These are phyloP conservation scores for Beta vulgaris DNA, from an alignment of 148 eudicot species.

Conservation along the genomic window DNA sequence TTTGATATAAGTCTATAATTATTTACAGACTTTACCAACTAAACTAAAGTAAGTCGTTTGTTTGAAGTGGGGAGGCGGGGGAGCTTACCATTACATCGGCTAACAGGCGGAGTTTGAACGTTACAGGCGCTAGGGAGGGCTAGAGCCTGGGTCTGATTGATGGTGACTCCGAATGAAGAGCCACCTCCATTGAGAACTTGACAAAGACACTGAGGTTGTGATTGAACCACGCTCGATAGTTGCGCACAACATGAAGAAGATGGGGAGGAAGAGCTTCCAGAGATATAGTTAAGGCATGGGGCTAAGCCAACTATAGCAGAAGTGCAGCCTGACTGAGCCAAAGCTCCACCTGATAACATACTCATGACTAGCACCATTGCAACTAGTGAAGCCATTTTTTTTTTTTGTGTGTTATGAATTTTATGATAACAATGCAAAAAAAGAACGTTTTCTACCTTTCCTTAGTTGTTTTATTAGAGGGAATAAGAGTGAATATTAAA, in stretches of 20 bases:
- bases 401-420: not conserved
- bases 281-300: conserved; percentile 33
- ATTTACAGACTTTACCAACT: no score
- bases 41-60: no score
- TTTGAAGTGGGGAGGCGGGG: no score
- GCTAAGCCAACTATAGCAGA: conserved; percentile 25
- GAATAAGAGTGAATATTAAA: not conserved
- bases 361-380: conserved; percentile 2
- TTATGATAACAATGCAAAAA: not conserved
- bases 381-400: conserved; percentile 9
- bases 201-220: conserved; percentile 37
- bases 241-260: conserved; percentile 32
- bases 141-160: conserved; percentile 35
- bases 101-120: conserved; percentile 35
- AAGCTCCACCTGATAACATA: conserved; percentile 20
- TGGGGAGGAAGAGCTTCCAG: conserved; percentile 25
- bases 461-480: no score
- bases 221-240: conserved; percentile 26
- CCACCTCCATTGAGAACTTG: conserved; percentile 27
- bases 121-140: conserved; percentile 39
- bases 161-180: conserved; percentile 25
- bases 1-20: no score
- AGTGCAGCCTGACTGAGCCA: conserved; percentile 35
- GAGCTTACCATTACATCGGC: conserved; percentile 33
- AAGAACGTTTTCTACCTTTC: not conserved